Percentiles rank a stretch among this genome's conserved stretches.
These are phyloP conservation scores for Trichophyton verrucosum DNA, from an alignment of 2,329 filamentous ascomycete species.

Conservation along the genomic window DNA sequence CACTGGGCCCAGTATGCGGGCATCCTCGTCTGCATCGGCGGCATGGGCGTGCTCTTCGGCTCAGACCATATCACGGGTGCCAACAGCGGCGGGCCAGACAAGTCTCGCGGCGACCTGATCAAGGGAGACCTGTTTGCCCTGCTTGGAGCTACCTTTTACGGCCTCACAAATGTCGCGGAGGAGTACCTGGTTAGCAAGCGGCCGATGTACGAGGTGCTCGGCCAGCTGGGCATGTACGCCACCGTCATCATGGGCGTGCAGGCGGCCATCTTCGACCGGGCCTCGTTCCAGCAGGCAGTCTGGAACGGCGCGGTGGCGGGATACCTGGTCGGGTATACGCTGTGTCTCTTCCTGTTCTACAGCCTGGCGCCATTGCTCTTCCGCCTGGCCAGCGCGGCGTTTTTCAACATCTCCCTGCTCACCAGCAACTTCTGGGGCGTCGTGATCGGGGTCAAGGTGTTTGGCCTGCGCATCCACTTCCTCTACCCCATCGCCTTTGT, in stretches of 20 bases:
- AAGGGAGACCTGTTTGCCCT: slow-evolving; percentile 91
- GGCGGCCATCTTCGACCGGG: slow-evolving; percentile 80
- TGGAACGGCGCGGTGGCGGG: slow-evolving; percentile 60
- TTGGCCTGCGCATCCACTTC: slow-evolving; percentile 67
- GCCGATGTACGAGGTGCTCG: slow-evolving; percentile 85
- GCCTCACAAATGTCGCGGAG: slow-evolving; percentile 79
- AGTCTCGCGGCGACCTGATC: slow-evolving; percentile 49
- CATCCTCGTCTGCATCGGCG: slow-evolving; percentile 81
- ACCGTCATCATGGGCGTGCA: slow-evolving; percentile 85
- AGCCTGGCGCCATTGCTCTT: slow-evolving; percentile 74
- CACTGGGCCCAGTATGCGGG: slow-evolving; percentile 72
- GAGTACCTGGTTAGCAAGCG: slow-evolving; percentile 83
- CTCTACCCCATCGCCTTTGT: slow-evolving; percentile 56
- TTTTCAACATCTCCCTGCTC: slow-evolving; percentile 90
- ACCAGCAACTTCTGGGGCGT: slow-evolving; percentile 97
- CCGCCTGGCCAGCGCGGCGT: slow-evolving; percentile 79
- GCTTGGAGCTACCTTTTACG: slow-evolving; percentile 80
- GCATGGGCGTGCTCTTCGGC: slow-evolving; percentile 74
- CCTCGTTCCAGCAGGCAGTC: slow-evolving; percentile 51
- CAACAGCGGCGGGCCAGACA: slow-evolving; percentile 49
- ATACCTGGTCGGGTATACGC: slow-evolving; percentile 81
- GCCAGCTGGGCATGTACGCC: slow-evolving; percentile 78
- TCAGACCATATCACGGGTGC: slow-evolving; percentile 70
- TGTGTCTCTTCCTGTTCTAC: slow-evolving; percentile 77
- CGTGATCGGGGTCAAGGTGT: slow-evolving; percentile 79